A percentile compares a stretch with the other conserved stretches of the same genome.
Evolutionary conservation across 495 filamentous ascomycete species (phyloP).

Genomic region (Talaromyces borbonicus): DNA sequence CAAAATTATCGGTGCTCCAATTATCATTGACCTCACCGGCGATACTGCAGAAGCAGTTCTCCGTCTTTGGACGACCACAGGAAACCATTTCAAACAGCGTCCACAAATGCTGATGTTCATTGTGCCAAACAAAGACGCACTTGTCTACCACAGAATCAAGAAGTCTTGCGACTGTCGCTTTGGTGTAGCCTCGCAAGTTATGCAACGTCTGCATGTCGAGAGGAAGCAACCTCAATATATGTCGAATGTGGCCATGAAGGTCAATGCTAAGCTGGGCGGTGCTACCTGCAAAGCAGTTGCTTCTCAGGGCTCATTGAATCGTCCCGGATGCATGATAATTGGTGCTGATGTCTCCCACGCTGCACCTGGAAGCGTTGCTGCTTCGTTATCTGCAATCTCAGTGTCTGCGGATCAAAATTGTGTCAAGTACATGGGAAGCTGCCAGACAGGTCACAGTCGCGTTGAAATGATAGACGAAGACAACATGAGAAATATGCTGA

Average conservation of each 20-base stretch:
- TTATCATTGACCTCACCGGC: conserved; percentile 22
- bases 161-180: conserved; percentile 71
- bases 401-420: conserved; percentile 62
- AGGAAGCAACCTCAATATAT: conserved; percentile 63
- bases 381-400: conserved; percentile 81
- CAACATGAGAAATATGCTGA: conserved; percentile 56
- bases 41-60: conserved; percentile 45
- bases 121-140: conserved; percentile 52
- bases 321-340: conserved; percentile 57
- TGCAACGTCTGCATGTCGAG: conserved; percentile 52
- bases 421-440: conserved; percentile 62
- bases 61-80: conserved; percentile 38
- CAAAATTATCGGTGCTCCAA: conserved; percentile 30
- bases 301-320: conserved; percentile 25
- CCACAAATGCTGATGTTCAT: conserved; percentile 66
- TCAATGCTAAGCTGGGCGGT: conserved; percentile 94
- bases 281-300: conserved; percentile 44
- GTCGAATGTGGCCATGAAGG: conserved; percentile 86
- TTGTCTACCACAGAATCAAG: conserved; percentile 71
- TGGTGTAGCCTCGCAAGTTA: conserved; percentile 62
- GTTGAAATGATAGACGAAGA: conserved; percentile 59
- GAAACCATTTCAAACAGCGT: conserved; percentile 30
- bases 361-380: conserved; percentile 47
- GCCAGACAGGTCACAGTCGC: conserved; percentile 67
- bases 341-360: conserved; percentile 87